Evolutionary conservation across 2,329 filamentous ascomycete species (phyloP).

Genomic region (Diatrype stigma): DNA sequence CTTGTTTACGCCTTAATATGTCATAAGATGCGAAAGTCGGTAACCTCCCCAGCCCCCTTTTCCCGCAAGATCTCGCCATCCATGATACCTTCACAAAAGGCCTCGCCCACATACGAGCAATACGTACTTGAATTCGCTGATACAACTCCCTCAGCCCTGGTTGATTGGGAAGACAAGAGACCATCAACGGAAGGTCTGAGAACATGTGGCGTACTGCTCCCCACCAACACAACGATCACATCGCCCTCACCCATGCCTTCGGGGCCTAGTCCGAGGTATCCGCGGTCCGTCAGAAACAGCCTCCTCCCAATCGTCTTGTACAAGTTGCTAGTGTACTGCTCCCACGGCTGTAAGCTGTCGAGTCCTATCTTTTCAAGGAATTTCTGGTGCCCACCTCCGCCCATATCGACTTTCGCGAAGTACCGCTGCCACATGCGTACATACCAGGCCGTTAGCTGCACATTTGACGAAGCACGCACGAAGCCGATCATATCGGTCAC

Average conservation of each 20-base stretch:
- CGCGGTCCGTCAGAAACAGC: slow-evolving; percentile 25
- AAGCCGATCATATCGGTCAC: slow-evolving; percentile 3
- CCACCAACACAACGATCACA: slow-evolving; percentile 23
- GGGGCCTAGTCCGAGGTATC: slow-evolving; percentile 27
- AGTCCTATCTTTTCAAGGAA: neutral
- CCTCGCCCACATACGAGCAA: slow-evolving; percentile 28
- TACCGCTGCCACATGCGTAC: neutral
- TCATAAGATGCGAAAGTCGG: neutral
- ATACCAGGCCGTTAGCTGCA: neutral
- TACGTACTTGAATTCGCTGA: neutral
- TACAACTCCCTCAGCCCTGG: too few species aligned
- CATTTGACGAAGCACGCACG: neutral
- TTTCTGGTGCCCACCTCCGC: too few species aligned
- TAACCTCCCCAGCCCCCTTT: slow-evolving; percentile 1
- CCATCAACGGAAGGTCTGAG: slow-evolving; percentile 12
- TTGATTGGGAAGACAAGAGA: neutral
- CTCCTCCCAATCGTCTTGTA: slow-evolving; percentile 9
- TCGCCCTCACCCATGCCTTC: slow-evolving; percentile 18
- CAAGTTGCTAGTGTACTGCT: slow-evolving; percentile 9
- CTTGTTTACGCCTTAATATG: too few species aligned
- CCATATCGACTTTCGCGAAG: slow-evolving; percentile 1
- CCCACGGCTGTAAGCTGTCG: slow-evolving; percentile 8
- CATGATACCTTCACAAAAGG: slow-evolving; percentile 32
- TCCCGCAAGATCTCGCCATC: slow-evolving; percentile 23
- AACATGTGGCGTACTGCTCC: slow-evolving; percentile 24